These are phyloP conservation scores for Aureobasidium lini DNA, from an alignment of 2,329 filamentous ascomycete genomes.

Conservation along the genomic window DNA sequence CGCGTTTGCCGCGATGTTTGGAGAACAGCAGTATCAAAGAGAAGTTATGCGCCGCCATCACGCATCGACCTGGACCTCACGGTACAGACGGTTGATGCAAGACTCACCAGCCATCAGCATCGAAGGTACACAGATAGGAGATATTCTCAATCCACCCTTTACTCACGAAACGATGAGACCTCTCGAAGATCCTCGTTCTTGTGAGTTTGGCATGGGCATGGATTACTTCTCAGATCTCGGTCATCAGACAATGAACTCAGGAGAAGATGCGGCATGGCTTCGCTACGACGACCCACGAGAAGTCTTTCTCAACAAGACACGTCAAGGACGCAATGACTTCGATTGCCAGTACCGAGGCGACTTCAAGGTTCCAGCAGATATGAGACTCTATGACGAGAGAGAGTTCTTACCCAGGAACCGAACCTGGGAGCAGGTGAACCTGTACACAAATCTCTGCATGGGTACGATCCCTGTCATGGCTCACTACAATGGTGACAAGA, in stretches of 20 bases:
- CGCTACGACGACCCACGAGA: conserved; percentile 16
- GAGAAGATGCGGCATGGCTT: conserved; percentile 22
- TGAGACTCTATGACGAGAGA: background rate
- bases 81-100: background rate
- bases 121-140: background rate
- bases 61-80: conserved; percentile 6
- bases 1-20: conserved; percentile 25
- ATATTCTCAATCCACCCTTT: conserved; percentile 16
- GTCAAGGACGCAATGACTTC: conserved; percentile 13
- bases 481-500: conserved; percentile 21
- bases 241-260: conserved; percentile 21
- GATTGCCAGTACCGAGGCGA: conserved; percentile 16
- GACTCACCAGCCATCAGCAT: background rate
- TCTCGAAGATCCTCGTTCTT: conserved; percentile 25
- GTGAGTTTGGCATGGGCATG: conserved; percentile 25
- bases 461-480: conserved; percentile 23
- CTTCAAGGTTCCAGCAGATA: conserved; percentile 13
- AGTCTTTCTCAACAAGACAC: conserved; percentile 12
- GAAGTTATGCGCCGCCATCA: conserved; percentile 21
- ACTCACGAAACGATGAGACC: background rate
- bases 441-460: conserved; percentile 21
- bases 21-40: conserved; percentile 25
- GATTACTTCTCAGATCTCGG: conserved; percentile 23
- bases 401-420: background rate
- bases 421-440: conserved; percentile 17